These are phyloP conservation scores for Rhizopus delemar DNA, from an alignment of 371 early-diverging fungal genomes.

Conservation along the genomic window DNA sequence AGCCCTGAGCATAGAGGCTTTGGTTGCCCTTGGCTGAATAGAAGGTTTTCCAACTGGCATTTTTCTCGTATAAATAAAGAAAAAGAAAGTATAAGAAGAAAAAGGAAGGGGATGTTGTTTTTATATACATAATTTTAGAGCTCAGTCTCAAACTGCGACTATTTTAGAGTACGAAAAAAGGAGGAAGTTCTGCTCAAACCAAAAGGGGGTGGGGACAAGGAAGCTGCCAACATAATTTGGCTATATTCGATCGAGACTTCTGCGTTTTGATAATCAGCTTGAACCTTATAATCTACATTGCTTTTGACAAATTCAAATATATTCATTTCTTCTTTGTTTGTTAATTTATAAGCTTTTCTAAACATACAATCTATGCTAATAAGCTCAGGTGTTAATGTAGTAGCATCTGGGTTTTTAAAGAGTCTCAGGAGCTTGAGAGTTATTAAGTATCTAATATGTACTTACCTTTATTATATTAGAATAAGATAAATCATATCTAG, in stretches of 20 bases:
- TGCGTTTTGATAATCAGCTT: conserved; percentile 49
- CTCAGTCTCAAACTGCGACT: background rate
- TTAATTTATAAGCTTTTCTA: conserved; percentile 48
- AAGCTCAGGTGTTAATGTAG: conserved; percentile 45
- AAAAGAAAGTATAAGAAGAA: background rate
- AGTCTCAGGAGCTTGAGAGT: conserved; percentile 39
- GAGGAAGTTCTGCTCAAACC: conserved; percentile 5
- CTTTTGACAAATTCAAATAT: conserved; percentile 47
- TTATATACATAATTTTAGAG: background rate
- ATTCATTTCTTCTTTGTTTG: conserved; percentile 31
- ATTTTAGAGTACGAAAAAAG: background rate
- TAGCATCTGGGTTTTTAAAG: conserved; percentile 45
- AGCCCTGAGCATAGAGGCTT: conserved; percentile 37
- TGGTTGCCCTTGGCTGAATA: conserved; percentile 36
- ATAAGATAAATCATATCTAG: conserved; percentile 52
- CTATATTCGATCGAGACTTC: conserved; percentile 43
- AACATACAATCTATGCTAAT: conserved; percentile 57
- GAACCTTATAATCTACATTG: conserved; percentile 47
- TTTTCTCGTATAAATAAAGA: background rate
- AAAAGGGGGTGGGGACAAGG: conserved; percentile 36
- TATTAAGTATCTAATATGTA: conserved; percentile 46
- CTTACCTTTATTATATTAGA: conserved; percentile 53
- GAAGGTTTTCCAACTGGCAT: conserved; percentile 15
- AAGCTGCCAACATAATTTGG: conserved; percentile 26
- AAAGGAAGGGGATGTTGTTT: background rate